These are phyloP conservation scores for Clavaria fumosa DNA, from an alignment of 768 basidiomycete species.

Conservation along the genomic window DNA sequence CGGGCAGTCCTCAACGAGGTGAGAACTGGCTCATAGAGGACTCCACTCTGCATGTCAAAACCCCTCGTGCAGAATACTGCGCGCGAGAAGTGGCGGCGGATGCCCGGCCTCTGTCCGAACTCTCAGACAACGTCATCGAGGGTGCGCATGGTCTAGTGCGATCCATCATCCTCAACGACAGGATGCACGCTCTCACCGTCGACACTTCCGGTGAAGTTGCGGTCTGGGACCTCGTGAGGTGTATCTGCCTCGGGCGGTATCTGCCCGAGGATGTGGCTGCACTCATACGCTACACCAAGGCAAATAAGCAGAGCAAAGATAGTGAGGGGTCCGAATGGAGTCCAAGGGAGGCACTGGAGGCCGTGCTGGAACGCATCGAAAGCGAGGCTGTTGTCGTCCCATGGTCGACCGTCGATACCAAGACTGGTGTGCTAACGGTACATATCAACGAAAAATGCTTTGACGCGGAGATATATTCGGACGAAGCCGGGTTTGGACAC, in stretches of 20 bases:
- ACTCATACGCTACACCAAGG: conserved; percentile 35
- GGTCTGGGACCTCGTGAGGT: conserved; percentile 83
- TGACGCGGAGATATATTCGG: conserved; percentile 90
- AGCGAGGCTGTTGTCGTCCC: conserved; percentile 75
- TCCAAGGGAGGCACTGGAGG: conserved; percentile 74
- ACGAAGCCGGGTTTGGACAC: conserved; percentile 63
- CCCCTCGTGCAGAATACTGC: conserved; percentile 39
- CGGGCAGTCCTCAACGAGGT: conserved; percentile 19
- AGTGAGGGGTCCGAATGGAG: conserved; percentile 38
- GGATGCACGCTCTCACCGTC: conserved; percentile 80
- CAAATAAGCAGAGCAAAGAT: conserved; percentile 20
- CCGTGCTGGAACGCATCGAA: conserved; percentile 82
- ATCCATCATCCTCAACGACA: conserved; percentile 70
- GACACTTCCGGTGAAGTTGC: conserved; percentile 81
- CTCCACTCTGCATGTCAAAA: conserved; percentile 23
- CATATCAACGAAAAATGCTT: conserved; percentile 82
- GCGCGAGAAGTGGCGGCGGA: conserved; percentile 70
- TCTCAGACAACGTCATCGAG: conserved; percentile 54
- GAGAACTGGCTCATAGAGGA: conserved; percentile 17
- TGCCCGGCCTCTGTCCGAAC: conserved; percentile 37
- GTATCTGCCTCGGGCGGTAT: conserved; percentile 61
- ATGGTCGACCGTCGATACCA: conserved; percentile 86
- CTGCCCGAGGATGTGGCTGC: conserved; percentile 46
- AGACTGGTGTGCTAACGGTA: conserved; percentile 74
- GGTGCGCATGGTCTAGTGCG: conserved; percentile 78